Evolutionary conservation across 169 alveolate genomes (phyloP).

Genomic region (Besnoitia besnoiti): DNA sequence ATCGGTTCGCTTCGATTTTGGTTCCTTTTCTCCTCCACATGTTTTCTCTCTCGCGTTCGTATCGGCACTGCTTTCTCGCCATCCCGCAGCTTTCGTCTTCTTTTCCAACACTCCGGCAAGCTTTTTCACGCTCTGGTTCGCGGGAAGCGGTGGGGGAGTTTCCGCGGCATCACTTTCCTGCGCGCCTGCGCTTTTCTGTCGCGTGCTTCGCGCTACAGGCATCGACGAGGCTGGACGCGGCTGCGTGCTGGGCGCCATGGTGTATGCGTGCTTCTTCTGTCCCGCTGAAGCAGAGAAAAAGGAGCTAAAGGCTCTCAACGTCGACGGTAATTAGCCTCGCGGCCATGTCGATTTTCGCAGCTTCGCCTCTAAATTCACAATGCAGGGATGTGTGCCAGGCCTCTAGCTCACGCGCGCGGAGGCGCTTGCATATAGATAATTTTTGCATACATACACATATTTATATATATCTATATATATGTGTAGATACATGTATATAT

Average conservation of each 20-base stretch:
- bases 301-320: conserved; percentile 80
- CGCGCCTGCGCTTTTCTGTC: background rate
- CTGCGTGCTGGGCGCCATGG: conserved; percentile 99
- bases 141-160: background rate
- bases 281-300: conserved; percentile 78
- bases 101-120: background rate
- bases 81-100: background rate
- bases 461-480: background rate
- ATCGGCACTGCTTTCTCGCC: background rate
- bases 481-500: background rate
- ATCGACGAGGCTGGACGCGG: conserved; percentile 99
- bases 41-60: background rate
- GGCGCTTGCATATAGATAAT: background rate
- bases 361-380: too few relatives aligned
- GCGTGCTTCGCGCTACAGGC: conserved; percentile 79
- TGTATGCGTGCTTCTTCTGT: conserved; percentile 95
- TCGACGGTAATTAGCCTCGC: conserved; percentile 77
- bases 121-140: background rate
- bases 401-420: too few relatives aligned
- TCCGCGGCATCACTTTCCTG: background rate
- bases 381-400: too few relatives aligned
- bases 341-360: background rate
- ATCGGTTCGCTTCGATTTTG: background rate
- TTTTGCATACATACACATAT: background rate
- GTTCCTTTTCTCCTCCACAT: background rate